These are phyloP conservation scores for Heimioporus sp. DNA, from an alignment of 768 basidiomycete species.

Conservation along the genomic window DNA sequence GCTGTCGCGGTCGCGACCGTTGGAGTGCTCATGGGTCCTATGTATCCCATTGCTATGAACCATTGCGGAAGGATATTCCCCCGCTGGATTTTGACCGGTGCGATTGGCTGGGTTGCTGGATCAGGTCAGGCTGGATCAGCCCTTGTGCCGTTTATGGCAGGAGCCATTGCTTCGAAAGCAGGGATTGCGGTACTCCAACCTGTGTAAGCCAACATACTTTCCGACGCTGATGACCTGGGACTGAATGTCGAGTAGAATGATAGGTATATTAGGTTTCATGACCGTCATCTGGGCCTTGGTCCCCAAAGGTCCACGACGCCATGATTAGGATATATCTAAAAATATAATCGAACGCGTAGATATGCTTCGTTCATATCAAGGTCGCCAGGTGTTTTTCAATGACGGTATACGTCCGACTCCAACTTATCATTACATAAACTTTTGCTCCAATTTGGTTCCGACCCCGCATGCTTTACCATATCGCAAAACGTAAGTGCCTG, in stretches of 20 bases:
- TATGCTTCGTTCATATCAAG: too few species aligned
- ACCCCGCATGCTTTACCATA: too few species aligned
- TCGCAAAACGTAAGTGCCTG: too few species aligned
- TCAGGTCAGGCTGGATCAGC: conserved; percentile 74
- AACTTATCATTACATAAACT: too few species aligned
- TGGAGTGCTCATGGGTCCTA: conserved; percentile 52
- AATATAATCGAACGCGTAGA: too few species aligned
- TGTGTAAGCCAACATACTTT: conserved; percentile 15
- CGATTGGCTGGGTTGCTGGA: conserved; percentile 68
- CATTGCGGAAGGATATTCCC: conserved; percentile 68
- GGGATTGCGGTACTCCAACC: conserved; percentile 46
- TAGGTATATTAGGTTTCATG: conserved; percentile 41
- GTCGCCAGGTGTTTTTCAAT: too few species aligned
- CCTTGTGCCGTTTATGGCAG: conserved; percentile 69
- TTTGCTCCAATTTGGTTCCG: too few species aligned
- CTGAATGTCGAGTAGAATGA: conserved; percentile 10
- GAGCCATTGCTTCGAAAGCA: conserved; percentile 59
- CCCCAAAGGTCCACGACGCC: conserved; percentile 20
- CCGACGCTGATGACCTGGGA: not conserved
- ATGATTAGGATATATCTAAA: not conserved
- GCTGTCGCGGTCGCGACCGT: conserved; percentile 56
- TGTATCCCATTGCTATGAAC: conserved; percentile 64
- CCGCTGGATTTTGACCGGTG: conserved; percentile 59
- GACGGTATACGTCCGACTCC: too few species aligned
- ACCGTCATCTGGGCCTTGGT: conserved; percentile 38